Evolutionary conservation across 768 basidiomycete species (phyloP).

Genomic region (Tephrocybe rancida): DNA sequence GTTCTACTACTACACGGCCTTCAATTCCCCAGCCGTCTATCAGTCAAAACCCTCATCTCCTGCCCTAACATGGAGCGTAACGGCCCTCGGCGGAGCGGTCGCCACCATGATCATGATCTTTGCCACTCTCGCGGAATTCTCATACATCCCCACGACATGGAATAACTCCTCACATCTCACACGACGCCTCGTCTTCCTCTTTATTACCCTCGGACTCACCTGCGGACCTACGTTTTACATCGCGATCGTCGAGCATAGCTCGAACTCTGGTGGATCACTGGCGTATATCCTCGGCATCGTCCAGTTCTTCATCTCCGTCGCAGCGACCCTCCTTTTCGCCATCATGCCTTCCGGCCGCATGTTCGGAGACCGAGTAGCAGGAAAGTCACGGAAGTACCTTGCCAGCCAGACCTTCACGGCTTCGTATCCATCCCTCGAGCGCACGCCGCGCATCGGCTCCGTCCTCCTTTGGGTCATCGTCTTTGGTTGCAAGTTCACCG

Average conservation of each 20-base stretch:
- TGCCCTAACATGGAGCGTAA: conserved; percentile 91
- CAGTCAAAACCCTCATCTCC: conserved; percentile 56
- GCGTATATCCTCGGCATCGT: conserved; percentile 94
- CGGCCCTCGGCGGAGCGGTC: conserved; percentile 92
- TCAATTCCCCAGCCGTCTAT: conserved; percentile 90
- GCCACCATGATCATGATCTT: conserved; percentile 96
- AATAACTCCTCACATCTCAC: conserved; percentile 97
- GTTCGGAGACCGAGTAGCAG: conserved; percentile 97
- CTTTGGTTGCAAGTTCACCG: conserved; percentile 94
- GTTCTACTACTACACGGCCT: conserved; percentile 96
- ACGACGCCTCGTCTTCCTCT: conserved; percentile 85
- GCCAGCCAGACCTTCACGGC: conserved; percentile 99
- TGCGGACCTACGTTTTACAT: conserved; percentile 95
- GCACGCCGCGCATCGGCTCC: conserved; percentile 73
- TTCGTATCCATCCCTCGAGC: conserved; percentile 76
- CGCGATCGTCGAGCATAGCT: conserved; percentile 72
- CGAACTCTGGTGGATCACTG: conserved; percentile 60
- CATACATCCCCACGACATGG: conserved; percentile 98
- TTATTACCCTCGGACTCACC: conserved; percentile 89
- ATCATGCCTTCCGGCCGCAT: conserved; percentile 95
- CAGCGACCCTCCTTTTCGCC: conserved; percentile 85
- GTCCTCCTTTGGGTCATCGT: conserved; percentile 87
- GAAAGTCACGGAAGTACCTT: conserved; percentile 95
- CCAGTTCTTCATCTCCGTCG: conserved; percentile 92
- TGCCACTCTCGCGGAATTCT: conserved; percentile 94